Evolutionary conservation across 1,139 yeast species (phyloP).

Genomic region (Debaryomyces sp.): DNA sequence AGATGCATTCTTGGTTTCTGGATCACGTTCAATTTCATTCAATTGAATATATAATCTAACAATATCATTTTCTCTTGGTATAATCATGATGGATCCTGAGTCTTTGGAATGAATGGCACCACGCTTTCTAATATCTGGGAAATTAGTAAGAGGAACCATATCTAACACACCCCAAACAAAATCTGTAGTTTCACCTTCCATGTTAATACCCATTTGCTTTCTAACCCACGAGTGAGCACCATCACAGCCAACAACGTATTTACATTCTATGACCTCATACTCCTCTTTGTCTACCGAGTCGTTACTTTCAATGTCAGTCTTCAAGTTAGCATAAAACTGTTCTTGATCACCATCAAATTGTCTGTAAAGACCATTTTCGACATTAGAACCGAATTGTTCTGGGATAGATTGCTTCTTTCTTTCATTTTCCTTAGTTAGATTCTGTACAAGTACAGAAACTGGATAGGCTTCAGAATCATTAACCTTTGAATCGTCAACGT

Average conservation of each 20-base stretch:
- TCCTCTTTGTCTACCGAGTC: not conserved
- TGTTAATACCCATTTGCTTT: slow-evolving; percentile 18
- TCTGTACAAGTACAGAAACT: slow-evolving; percentile 25
- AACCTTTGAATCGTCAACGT: slow-evolving; percentile 22
- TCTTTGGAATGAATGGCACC: slow-evolving; percentile 36
- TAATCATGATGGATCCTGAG: slow-evolving; percentile 34
- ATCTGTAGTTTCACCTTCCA: slow-evolving; percentile 40
- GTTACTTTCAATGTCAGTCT: slow-evolving; percentile 12
- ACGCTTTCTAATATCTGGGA: slow-evolving; percentile 37
- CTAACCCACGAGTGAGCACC: slow-evolving; percentile 43
- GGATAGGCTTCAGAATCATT: slow-evolving; percentile 28
- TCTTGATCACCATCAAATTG: slow-evolving; percentile 33
- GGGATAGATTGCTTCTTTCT: slow-evolving; percentile 19
- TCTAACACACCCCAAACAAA: slow-evolving; percentile 41
- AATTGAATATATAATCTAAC: slow-evolving; percentile 28
- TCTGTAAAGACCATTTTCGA: slow-evolving; percentile 31
- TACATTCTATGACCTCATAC: slow-evolving; percentile 26
- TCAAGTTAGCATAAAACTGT: slow-evolving; percentile 9
- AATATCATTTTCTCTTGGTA: slow-evolving; percentile 37
- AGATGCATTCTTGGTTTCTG: slow-evolving; percentile 8
- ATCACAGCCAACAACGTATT: slow-evolving; percentile 37
- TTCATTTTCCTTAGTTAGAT: slow-evolving; percentile 14
- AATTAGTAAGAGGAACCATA: slow-evolving; percentile 35
- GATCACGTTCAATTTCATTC: slow-evolving; percentile 28
- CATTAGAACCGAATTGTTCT: slow-evolving; percentile 25